Evolutionary conservation across 192 early-diverging fungal species (phyloP), one percentile per base, ranked within the genome.

Genomic region (Podochytrium sp.): DNA sequence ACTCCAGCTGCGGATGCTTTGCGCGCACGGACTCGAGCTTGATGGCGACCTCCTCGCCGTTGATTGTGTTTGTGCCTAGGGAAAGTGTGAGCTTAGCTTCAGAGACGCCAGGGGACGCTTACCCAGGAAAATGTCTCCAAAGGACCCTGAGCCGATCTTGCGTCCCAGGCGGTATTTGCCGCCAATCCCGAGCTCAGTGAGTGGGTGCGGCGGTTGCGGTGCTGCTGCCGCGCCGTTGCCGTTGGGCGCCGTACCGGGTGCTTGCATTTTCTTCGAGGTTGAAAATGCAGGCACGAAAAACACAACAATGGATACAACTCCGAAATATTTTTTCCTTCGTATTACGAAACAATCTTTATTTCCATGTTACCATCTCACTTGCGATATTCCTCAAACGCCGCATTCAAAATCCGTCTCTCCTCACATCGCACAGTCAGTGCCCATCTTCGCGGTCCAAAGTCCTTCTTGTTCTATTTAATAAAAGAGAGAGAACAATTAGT

Each of bases 41-140:
- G 81, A 98, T 95, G 47, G 96, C 98, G 12, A 99, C 95, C 78
- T 98, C 95, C 76, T 99, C 95, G 60, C 92, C 92, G 59, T 92
- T 94, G 76, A 93, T 86, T 33, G 94, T 84, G 76, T 93, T 95
- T 30, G 92, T 92, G 3, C 93, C 94, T 91, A 62, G 14, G 2
- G 52, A 59, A 20, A n/a, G 18, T 34, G 14, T 7, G 65, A 20
- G 18, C 23, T n/a, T 55, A 55, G 52, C 52, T 6, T 20, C 52
- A 57, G 16, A 29, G 1, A 67, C 23, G 73, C 29, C 16, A 25
- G 75, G 41, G 63, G 53, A 32, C 16, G 67, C 83, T 79, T 81
- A 93, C 92, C 92, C 62, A 96, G 90, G 78, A 93, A 96, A 81
- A 98, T 98, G 74, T 96, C 96, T 35, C 96, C 96, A 89, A 98